Conservation (phyloP, 2,329 filamentous ascomycete species). For the Daldinia sp. region DNA sequence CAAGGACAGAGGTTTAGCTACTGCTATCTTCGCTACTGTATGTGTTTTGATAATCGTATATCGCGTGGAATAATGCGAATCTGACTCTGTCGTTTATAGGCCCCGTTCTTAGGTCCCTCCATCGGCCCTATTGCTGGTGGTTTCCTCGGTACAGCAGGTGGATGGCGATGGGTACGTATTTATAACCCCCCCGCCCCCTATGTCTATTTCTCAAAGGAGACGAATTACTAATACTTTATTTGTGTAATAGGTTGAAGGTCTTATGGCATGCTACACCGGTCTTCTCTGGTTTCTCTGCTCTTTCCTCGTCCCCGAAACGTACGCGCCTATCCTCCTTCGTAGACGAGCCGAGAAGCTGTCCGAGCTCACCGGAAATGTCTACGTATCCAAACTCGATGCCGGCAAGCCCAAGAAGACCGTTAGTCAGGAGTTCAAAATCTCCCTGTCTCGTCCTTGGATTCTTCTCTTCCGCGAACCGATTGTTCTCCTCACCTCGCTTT, state of each 20-base stretch:
- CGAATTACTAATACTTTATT: slow-evolving; percentile 1
- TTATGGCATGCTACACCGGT: slow-evolving; percentile 74
- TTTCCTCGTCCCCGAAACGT: slow-evolving; percentile 69
- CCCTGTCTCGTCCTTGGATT: slow-evolving; percentile 74
- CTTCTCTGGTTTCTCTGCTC: slow-evolving; percentile 67
- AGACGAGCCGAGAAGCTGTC: slow-evolving; percentile 65
- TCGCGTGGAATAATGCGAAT: background rate
- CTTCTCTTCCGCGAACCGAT: slow-evolving; percentile 79
- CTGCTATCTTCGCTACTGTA: slow-evolving; percentile 71
- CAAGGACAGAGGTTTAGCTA: slow-evolving; percentile 65
- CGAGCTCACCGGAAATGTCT: slow-evolving; percentile 66
- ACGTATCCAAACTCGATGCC: slow-evolving; percentile 65
- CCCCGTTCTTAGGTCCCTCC: slow-evolving; percentile 75
- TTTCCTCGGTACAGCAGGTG: slow-evolving; percentile 72
- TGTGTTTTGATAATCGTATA: slow-evolving; percentile 14
- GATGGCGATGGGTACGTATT: slow-evolving; percentile 72
- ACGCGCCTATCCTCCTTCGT: slow-evolving; percentile 68
- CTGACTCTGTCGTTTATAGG: slow-evolving; percentile 45
- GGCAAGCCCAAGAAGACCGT: slow-evolving; percentile 58
- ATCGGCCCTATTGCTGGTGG: slow-evolving; percentile 74
- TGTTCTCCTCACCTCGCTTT: slow-evolving; percentile 73
- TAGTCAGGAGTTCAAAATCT: slow-evolving; percentile 66
- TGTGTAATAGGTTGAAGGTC: slow-evolving; percentile 62
- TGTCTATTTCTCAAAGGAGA: background rate
- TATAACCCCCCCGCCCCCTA: too few relatives aligned